These are phyloP conservation scores for Candida tibetensis DNA, from an alignment of 805 yeast species.

Conservation along the genomic window DNA sequence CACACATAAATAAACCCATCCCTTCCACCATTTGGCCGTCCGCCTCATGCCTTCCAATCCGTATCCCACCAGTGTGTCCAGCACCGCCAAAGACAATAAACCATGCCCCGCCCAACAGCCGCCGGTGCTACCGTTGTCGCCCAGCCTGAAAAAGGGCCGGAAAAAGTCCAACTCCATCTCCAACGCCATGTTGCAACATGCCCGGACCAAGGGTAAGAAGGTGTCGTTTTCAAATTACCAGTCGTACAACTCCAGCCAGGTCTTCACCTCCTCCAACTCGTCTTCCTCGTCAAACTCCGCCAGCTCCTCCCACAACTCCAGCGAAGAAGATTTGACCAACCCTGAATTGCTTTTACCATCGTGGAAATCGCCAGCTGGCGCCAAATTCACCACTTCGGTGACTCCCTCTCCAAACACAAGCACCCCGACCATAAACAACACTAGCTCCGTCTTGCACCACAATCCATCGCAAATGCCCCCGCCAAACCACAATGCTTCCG, in stretches of 20 bases:
- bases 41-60: too few species aligned
- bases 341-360: neutral
- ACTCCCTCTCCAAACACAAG: slow-evolving; percentile 9
- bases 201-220: slow-evolving; percentile 18
- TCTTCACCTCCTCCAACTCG: slow-evolving; percentile 10
- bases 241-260: slow-evolving; percentile 8
- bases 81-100: neutral
- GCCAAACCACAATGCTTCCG: slow-evolving; percentile 1
- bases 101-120: neutral
- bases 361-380: neutral
- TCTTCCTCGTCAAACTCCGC: slow-evolving; percentile 9
- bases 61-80: neutral
- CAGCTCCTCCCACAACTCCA: slow-evolving; percentile 11
- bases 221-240: slow-evolving; percentile 17
- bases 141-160: slow-evolving; percentile 7
- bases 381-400: slow-evolving; percentile 6
- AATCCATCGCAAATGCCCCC: too few species aligned
- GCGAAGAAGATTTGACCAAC: slow-evolving; percentile 12
- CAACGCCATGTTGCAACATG: slow-evolving; percentile 23
- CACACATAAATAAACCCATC: too few species aligned
- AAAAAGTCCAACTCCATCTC: slow-evolving; percentile 21
- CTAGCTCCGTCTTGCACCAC: too few species aligned
- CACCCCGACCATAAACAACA: slow-evolving; percentile 4
- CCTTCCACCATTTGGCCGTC: too few species aligned
- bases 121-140: neutral